These are phyloP conservation scores for Micractinium sp. DNA, from an alignment of 139 green algal species.

Conservation along the genomic window DNA sequence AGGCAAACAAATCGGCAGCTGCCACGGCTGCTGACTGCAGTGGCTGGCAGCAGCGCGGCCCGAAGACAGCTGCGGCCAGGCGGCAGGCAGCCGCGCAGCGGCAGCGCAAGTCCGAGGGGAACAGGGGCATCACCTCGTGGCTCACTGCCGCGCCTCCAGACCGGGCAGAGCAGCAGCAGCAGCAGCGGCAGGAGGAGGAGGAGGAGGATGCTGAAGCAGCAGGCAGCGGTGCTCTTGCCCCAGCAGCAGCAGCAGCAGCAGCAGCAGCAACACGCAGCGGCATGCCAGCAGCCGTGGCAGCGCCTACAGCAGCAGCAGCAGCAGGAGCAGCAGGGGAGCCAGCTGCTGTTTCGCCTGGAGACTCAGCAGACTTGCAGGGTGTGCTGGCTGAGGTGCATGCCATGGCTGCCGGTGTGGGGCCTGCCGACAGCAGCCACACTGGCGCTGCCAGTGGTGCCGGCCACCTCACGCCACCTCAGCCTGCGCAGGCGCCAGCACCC, in stretches of 20 bases:
- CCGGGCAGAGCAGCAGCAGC: background rate
- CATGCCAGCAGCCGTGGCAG: background rate
- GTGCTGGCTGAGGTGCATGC: background rate
- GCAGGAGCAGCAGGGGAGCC: background rate
- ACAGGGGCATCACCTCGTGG: background rate
- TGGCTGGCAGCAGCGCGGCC: background rate
- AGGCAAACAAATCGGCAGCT: background rate
- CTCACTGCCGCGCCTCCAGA: background rate
- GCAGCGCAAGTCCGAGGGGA: background rate
- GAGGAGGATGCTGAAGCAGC: background rate
- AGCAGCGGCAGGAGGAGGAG: background rate
- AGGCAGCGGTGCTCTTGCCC: background rate
- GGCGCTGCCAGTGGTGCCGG: background rate
- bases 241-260: background rate
- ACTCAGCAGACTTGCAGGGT: background rate
- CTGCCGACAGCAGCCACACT: background rate
- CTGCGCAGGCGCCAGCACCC: background rate
- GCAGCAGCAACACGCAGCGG: background rate
- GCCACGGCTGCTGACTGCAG: background rate
- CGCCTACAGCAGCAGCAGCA: background rate
- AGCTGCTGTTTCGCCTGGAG: background rate
- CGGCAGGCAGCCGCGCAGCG: background rate
- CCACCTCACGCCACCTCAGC: constrained; percentile 11
- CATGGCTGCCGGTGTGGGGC: background rate
- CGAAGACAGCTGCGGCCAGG: background rate